Percentiles rank a stretch among this genome's conserved stretches.
Evolutionary conservation across 768 basidiomycete genomes (phyloP).

Genomic region (Mycena galopus): DNA sequence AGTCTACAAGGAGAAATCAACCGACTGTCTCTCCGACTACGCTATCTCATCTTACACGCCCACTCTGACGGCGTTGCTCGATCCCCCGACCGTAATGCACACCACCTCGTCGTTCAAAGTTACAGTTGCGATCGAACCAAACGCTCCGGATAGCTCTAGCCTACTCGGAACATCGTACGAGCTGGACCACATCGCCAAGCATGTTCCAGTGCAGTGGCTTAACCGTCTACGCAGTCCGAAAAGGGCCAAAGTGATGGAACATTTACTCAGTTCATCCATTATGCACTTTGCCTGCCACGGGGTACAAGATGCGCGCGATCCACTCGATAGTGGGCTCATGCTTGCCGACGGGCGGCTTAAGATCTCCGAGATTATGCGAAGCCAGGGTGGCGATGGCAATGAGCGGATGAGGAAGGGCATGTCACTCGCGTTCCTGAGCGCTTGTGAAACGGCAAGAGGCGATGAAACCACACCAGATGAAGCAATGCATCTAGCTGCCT

Average conservation of each 20-base stretch:
- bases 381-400: too few relatives aligned
- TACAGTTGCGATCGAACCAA: conserved; percentile 10
- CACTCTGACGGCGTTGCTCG: too few relatives aligned
- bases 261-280: conserved; percentile 29
- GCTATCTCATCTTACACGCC: conserved; percentile 38
- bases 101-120: conserved; percentile 17
- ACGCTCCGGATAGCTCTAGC: conserved; percentile 2
- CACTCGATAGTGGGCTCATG: conserved; percentile 43
- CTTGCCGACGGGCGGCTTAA: conserved; percentile 35
- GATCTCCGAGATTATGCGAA: conserved; percentile 43
- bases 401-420: too few relatives aligned
- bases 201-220: conserved; percentile 1
- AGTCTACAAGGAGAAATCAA: conserved; percentile 15
- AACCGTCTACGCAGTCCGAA: background rate
- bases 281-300: conserved; percentile 38
- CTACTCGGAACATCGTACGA: conserved; percentile 16
- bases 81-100: background rate
- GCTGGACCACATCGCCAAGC: background rate
- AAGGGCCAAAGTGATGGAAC: background rate
- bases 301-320: conserved; percentile 40
- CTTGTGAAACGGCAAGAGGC: conserved; percentile 19
- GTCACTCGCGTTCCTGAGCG: background rate
- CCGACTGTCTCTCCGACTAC: conserved; percentile 26
- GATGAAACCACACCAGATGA: conserved; percentile 40
- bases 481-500: conserved; percentile 41